phyloP scores from a whole-genome alignment of 768 basidiomycete genomes.

The Termitomyces sp. region DNA sequence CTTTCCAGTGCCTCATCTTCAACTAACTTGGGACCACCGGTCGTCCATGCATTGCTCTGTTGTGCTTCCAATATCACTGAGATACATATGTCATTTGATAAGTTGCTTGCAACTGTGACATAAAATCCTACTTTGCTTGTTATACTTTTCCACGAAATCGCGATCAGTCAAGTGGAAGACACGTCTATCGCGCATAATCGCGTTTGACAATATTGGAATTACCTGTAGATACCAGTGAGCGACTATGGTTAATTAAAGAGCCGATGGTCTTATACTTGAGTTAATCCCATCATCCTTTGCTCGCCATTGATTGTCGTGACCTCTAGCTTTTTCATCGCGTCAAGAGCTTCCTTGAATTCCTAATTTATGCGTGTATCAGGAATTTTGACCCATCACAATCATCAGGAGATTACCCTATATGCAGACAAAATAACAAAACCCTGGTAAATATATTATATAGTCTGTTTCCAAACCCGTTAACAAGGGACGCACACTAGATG shows the following conservation, averaged over 20 bases:
- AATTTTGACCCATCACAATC: background rate
- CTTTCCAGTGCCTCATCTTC: conserved; percentile 28
- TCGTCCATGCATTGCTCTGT: conserved; percentile 26
- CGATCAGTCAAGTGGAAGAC: conserved; percentile 31
- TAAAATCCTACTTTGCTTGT: conserved; percentile 30
- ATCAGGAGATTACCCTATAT: conserved; percentile 21
- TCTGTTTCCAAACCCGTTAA: background rate
- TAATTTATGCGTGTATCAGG: background rate
- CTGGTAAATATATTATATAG: conserved; percentile 17
- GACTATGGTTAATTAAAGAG: background rate
- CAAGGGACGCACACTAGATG: conserved; percentile 17
- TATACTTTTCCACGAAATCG: conserved; percentile 31
- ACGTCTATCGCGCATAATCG: conserved; percentile 37
- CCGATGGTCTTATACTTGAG: background rate
- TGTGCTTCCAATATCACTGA: conserved; percentile 27
- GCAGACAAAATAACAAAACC: conserved; percentile 30
- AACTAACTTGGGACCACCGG: conserved; percentile 28
- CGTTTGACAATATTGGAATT: conserved; percentile 17
- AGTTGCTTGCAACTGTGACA: background rate
- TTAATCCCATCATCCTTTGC: background rate
- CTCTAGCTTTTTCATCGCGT: background rate
- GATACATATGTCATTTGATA: background rate
- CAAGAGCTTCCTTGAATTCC: conserved; percentile 5
- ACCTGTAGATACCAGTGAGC: background rate
- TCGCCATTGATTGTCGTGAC: background rate